phyloP scores from a whole-genome alignment of 1,284 basidiomycete genomes.

The Trametes hirsuta region DNA sequence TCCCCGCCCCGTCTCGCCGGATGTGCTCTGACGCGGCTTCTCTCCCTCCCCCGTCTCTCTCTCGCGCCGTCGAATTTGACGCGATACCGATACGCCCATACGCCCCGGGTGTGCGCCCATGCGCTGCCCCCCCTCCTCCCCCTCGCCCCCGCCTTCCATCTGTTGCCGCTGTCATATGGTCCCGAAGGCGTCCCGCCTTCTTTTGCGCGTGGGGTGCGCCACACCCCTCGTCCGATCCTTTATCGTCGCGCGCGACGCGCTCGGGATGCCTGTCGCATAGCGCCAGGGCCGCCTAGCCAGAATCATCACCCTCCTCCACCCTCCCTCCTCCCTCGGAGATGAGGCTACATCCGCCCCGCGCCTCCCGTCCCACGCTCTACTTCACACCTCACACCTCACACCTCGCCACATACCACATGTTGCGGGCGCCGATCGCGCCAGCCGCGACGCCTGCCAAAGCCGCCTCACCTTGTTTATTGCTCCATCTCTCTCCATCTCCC shows the following conservation, averaged over 20 bases:
- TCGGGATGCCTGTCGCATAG: too few relatives aligned
- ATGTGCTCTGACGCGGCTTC: background rate
- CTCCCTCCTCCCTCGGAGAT: too few relatives aligned
- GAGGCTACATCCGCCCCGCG: too few relatives aligned
- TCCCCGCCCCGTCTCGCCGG: background rate
- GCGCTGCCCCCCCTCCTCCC: background rate
- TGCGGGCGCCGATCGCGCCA: background rate
- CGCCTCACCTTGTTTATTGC: conserved; percentile 3
- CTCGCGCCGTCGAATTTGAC: background rate
- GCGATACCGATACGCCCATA: background rate
- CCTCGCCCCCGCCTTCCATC: too few relatives aligned
- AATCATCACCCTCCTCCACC: too few relatives aligned
- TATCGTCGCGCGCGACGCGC: too few relatives aligned
- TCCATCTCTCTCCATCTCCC: conserved; percentile 7
- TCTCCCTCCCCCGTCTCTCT: background rate
- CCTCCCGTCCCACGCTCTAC: background rate
- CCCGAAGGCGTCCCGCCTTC: too few relatives aligned
- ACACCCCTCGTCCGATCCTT: too few relatives aligned
- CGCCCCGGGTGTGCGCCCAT: background rate
- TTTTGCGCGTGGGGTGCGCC: too few relatives aligned
- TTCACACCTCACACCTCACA: background rate
- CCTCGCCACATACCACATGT: background rate
- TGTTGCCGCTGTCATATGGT: too few relatives aligned
- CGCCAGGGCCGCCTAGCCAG: too few relatives aligned
- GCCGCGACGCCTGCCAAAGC: background rate